Evolutionary conservation across 2,329 filamentous ascomycete species (phyloP), one percentile per base, ranked within the genome.

Genomic region (Fusarium sp.): DNA sequence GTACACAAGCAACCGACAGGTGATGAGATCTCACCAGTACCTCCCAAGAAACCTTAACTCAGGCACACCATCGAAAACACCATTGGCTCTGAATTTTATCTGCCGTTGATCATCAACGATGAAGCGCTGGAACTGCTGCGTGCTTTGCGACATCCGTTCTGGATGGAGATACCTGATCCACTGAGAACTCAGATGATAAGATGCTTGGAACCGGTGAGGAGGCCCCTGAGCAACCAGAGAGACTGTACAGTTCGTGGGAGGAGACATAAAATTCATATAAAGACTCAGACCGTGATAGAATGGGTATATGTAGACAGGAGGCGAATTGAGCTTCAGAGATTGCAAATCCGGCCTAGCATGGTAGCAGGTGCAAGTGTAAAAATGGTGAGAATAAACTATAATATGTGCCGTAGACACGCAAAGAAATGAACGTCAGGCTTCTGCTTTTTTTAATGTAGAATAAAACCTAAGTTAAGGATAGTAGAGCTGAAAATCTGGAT

Each of bases 81-180:
- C 2, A 7, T 5, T 3, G 7, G 15, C 3, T 3, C 27, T 18
- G 45, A 48, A 0, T 0, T 31, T 48, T 12, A 21, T 1, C 7
- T n/a, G 7, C 19, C 21, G 1, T 14, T 31, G 10, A 4, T 48
- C 15, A 1, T n/a, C 3, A 12, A 18, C 0, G 21, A 48, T 48
- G 15, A 48, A 10, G 27, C 27, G 1, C 10, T n/a, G 21, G 45
- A n/a, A 3, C 27, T 48, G 3, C 45, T 10, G 3, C 14, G 45
- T 0, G 27, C 7, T 1, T 48, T 48, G 14, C 3, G 3, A 14
- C 18, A 48, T 5, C 21, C 10, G 10, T 4, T 29, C 5, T 46
- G 14, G 25, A 46, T 46, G 14, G 44, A 21, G 44, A 0, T 46
- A 21, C 44, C 19, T 2, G 44, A 46, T 29, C 19, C 0, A 21